A percentile compares a stretch with the other conserved stretches of the same genome.
These are phyloP conservation scores for Crassisporium funariophilum DNA, from an alignment of 768 basidiomycete genomes.

Conservation along the genomic window DNA sequence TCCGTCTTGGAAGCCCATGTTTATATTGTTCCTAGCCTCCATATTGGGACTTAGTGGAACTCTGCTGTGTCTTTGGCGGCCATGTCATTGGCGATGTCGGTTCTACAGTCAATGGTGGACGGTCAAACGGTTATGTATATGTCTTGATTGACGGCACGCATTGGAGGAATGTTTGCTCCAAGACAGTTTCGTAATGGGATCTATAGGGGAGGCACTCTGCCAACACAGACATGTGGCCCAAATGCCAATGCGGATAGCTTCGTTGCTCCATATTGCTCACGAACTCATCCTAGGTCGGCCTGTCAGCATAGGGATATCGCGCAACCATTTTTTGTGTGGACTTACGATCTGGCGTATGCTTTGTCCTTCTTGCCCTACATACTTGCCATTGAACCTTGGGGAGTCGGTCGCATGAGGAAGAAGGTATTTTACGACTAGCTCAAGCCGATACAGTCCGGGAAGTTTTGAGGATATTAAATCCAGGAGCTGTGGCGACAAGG, in stretches of 20 bases:
- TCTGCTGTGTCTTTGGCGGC: too few relatives aligned
- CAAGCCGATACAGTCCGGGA: slow-evolving; percentile 36
- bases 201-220: slow-evolving; percentile 34
- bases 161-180: slow-evolving; percentile 33
- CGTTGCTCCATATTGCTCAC: slow-evolving; percentile 36
- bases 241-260: slow-evolving; percentile 32
- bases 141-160: slow-evolving; percentile 33
- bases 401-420: slow-evolving; percentile 27
- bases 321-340: neutral
- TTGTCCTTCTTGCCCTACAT: slow-evolving; percentile 17
- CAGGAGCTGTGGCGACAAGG: slow-evolving; percentile 43
- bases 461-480: slow-evolving; percentile 42
- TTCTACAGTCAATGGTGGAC: neutral
- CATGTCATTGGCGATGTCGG: too few relatives aligned
- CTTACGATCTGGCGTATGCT: slow-evolving; percentile 31
- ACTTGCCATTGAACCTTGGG: slow-evolving; percentile 7
- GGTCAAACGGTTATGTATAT: slow-evolving; percentile 16
- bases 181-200: slow-evolving; percentile 28
- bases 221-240: slow-evolving; percentile 34
- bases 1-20: too few relatives aligned
- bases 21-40: too few relatives aligned
- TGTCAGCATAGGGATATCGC: neutral
- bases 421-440: slow-evolving; percentile 41
- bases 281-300: slow-evolving; percentile 31
- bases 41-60: too few relatives aligned